These are phyloP conservation scores for Astrothelium subdiscretum DNA, from an alignment of 495 filamentous ascomycete species.

Conservation along the genomic window DNA sequence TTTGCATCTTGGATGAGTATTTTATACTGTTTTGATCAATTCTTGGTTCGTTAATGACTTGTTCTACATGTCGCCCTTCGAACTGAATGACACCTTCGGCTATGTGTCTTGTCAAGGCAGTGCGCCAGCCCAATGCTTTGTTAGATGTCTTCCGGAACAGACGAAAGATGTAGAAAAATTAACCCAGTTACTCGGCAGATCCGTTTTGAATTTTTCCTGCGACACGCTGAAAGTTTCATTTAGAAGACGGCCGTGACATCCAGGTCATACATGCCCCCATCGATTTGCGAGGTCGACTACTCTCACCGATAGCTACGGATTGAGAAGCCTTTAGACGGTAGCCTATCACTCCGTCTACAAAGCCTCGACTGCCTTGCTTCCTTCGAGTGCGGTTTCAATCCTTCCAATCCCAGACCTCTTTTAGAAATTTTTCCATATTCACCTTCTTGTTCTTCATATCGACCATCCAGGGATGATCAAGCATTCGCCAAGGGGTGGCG, in stretches of 20 bases:
- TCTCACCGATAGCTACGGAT: no score
- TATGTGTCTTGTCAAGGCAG: neutral
- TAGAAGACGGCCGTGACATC: neutral
- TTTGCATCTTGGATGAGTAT: neutral
- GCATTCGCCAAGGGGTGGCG: slow-evolving; percentile 95
- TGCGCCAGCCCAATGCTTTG: slow-evolving; percentile 3
- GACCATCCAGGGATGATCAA: slow-evolving; percentile 96
- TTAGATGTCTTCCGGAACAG: neutral
- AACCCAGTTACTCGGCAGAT: neutral
- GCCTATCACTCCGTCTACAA: no score
- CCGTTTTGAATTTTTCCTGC: neutral
- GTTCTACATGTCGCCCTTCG: neutral
- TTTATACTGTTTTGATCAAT: neutral
- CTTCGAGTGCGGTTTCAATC: slow-evolving; percentile 11
- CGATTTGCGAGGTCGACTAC: neutral
- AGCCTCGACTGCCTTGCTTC: no score
- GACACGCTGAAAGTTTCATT: neutral
- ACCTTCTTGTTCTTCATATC: slow-evolving; percentile 94
- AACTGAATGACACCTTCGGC: neutral
- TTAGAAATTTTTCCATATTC: slow-evolving; percentile 87
- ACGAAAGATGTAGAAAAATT: neutral
- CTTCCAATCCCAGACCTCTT: slow-evolving; percentile 93
- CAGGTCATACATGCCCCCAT: neutral
- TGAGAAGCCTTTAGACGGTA: no score
- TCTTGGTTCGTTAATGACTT: neutral